Evolutionary conservation across 441 rosid genomes (phyloP).

Genomic region (Eruca vesicaria): DNA sequence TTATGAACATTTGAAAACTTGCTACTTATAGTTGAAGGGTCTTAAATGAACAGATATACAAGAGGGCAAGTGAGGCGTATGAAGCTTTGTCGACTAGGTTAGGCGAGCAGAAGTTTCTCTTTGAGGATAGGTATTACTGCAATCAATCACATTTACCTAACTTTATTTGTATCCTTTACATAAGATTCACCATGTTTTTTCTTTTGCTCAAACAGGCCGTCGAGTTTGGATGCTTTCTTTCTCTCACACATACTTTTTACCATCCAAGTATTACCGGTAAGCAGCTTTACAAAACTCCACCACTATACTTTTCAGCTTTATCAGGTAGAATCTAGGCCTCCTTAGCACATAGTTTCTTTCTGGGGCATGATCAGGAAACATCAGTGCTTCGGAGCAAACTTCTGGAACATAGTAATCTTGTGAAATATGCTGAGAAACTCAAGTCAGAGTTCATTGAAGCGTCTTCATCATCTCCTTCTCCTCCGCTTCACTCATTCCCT

Average conservation of each 20-base stretch:
- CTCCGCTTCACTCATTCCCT: conserved; percentile 47
- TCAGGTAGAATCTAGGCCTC: background rate
- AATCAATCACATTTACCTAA: no score
- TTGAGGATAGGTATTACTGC: conserved; percentile 62
- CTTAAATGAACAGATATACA: conserved; percentile 59
- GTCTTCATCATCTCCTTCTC: conserved; percentile 52
- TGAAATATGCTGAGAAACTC: conserved; percentile 69
- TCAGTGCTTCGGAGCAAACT: conserved; percentile 65
- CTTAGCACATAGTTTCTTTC: conserved; percentile 14
- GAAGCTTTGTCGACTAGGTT: conserved; percentile 80
- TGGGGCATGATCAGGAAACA: conserved; percentile 51
- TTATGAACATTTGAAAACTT: background rate
- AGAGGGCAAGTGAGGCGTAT: conserved; percentile 64
- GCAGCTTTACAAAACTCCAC: conserved; percentile 30
- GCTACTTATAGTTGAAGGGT: background rate
- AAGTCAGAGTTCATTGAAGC: conserved; percentile 62
- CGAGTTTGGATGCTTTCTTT: conserved; percentile 81
- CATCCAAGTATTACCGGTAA: conserved; percentile 81
- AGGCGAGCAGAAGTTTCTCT: conserved; percentile 70
- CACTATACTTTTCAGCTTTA: background rate
- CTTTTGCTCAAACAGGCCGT: conserved; percentile 50
- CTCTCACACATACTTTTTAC: conserved; percentile 68
- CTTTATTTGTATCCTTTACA: background rate
- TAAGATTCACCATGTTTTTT: conserved; percentile 14
- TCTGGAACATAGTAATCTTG: conserved; percentile 59